A percentile compares a stretch with the other conserved stretches of the same genome.
phyloP scores from a whole-genome alignment of 805 yeast species.

The Zygosaccharomyces kombuchaensis region DNA sequence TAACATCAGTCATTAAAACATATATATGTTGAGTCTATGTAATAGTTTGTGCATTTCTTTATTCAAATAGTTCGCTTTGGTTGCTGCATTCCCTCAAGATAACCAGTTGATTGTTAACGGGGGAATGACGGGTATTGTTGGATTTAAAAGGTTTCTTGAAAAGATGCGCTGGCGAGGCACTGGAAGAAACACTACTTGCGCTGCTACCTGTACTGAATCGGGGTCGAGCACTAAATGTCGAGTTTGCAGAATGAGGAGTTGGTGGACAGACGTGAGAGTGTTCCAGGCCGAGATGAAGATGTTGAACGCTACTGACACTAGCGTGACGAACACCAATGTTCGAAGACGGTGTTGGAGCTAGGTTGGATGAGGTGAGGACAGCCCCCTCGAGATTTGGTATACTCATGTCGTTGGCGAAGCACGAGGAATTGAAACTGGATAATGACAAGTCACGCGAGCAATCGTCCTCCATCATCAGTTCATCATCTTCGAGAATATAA shows the following conservation, averaged over 20 bases:
- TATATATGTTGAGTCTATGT: not conserved
- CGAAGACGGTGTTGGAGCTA: not conserved
- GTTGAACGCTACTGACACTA: not conserved
- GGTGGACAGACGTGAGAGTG: slow-evolving; percentile 7
- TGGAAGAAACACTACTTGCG: slow-evolving; percentile 10
- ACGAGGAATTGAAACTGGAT: slow-evolving; percentile 7
- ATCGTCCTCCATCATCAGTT: not conserved
- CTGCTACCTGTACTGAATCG: slow-evolving; percentile 12
- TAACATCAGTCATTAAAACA: slow-evolving; percentile 1
- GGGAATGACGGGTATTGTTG: slow-evolving; percentile 9
- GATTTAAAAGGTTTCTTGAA: slow-evolving; percentile 8
- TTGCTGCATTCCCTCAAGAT: slow-evolving; percentile 14
- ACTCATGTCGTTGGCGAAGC: slow-evolving; percentile 5
- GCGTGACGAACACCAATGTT: not conserved
- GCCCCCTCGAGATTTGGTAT: slow-evolving; percentile 1
- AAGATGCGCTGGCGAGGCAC: slow-evolving; percentile 6
- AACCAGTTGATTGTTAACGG: slow-evolving; percentile 8
- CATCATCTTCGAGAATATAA: slow-evolving; percentile 2
- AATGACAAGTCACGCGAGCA: slow-evolving; percentile 4
- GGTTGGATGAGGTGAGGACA: slow-evolving; percentile 3
- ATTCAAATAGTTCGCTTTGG: slow-evolving; percentile 15
- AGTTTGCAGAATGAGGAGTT: slow-evolving; percentile 13
- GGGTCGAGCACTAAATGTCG: slow-evolving; percentile 12
- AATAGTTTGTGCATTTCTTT: slow-evolving; percentile 2
- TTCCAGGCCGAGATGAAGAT: not conserved